Evolutionary conservation across 352 stramenopile species (phyloP), one percentile per base, ranked within the genome.

Genomic region (Phytophthora capsici): DNA sequence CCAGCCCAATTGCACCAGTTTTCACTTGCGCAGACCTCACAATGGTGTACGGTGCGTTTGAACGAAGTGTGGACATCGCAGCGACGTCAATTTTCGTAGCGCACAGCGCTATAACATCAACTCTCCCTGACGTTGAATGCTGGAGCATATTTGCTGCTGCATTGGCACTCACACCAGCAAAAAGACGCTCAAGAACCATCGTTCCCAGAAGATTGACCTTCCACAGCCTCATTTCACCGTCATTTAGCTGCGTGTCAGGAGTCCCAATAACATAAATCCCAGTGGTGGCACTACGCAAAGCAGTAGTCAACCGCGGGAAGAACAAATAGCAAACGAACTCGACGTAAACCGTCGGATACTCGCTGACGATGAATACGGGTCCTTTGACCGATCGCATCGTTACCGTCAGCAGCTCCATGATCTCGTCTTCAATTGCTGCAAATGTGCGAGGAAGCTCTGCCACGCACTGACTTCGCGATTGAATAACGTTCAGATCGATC

Each of bases 151-250:
- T 32, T 32, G 8, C 28, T 13, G 53, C 25, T 17, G 41, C 22
- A 7, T 56, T 40, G 8, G 12, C 16, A 12, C 22, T 58, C 1
- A 47, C 32, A 4, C 48, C 25, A 6, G 57, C 40, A 38, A 69
- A 65, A 19, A 83, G 26, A 0, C 47, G 41, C 44, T 88, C 79
- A 19, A 64, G 54, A 25, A 80, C 77, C 46, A 75, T 64, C 2
- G 71, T 83, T 50, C 77, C 71, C 5, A 86, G 63, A 36, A 78
- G 57, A 36, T 84, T 82, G 32, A 68, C 66, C 36, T 84, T 85
- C 78, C 78, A 88, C 26, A 60, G 45, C 5, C 54, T 75, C 26
- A 82, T 3, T 32, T 77, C 57, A 85, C 73, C 14, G 60, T 34
- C 5, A 52, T 25, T 55, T 47, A 85, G 71, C 34, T 72, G 47